Evolutionary conservation across 768 basidiomycete genomes (phyloP), one percentile per base, ranked within the genome.

Genomic region (Hemileccinum impolitum): DNA sequence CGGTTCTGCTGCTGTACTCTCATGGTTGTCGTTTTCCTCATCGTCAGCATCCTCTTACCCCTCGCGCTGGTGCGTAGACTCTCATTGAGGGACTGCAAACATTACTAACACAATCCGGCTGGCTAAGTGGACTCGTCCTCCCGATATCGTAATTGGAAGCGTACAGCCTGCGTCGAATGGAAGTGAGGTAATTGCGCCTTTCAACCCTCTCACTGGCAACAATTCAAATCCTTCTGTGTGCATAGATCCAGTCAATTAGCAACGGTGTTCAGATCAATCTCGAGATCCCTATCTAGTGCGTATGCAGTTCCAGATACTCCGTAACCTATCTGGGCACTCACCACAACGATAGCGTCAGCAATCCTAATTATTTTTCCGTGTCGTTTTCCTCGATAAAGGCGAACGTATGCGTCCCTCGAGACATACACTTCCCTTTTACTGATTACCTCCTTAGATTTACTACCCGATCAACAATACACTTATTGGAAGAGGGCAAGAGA

Each of bases 291-390:
- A 81, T 90, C 55, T 74, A 77, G 86, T 88, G 56, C 47, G 84
- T 65, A 19, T 48, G 30, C 43, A 5, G 10, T 32, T 32, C 48
- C 3, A 10, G 39, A 23, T 26, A 9, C 10, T 8, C 35, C 14
- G 3, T 45, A n/a, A 21, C 32, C 43, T 36, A 2, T 30, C 51
- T 5, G 31, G 41, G 21, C 39, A 39, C 54, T 53, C n/a, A 58
- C 34, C 28, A 9, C 37, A 48, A 47, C 6, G 25, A 47, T 56
- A 92, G 89, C 25, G 85, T 91, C 47, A 71, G 71, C 61, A 93
- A 93, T 59, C 90, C 90, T 25, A 92, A 92, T 64, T 90, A 80
- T 67, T 90, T 93, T 61, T 67, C 76, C 9, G 84, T 87, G 10
- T 75, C 74, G 17, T 76, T 93, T 65, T 76, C 77, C 45, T 76